Evolutionary conservation across 2,329 filamentous ascomycete species (phyloP), one percentile per base, ranked within the genome.

Genomic region (Bisporella sp.): DNA sequence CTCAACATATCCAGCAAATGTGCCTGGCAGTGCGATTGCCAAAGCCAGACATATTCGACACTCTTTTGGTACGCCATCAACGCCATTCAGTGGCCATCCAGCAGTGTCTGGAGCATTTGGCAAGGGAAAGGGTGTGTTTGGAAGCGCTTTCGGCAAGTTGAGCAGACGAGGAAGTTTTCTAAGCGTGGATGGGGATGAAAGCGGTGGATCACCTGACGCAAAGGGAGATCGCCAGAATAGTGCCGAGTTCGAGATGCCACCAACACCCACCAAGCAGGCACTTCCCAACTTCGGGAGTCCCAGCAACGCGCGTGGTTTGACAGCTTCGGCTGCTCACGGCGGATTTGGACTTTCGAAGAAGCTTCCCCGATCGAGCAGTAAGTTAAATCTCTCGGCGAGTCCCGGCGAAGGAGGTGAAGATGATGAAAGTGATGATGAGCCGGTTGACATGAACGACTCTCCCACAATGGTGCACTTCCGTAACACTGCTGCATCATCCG

Each of bases 191-290:
- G 85, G 83, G 28, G 89, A 91, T 47, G 64, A 66, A 4, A 46
- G 32, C 47, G 54, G 49, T 41, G 61, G 53, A 40, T 66, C 64
- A 42, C 63, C 64, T 40, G 88, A 95, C 46, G 71, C 77, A 51
- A 76, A 79, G 57, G 73, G 77, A 57, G 77, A 82, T 51, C 77
- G 74, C 57, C 80, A 84, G 59, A 68, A 71, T 5, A 74, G 76
- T 48, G 73, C 70, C 13, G 88, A 91, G 51, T 75, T 71, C 39
- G 90, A 96, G 46, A 74, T 92, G 51, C 91, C 92, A n/a, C 91
- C 92, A 1, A 99, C 93, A 1, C 93, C 93, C 1, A 97, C 93
- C 0, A 97, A 96, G 68, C 81, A 81, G 57, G 68, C 71, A 64
- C 52, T 70, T 70, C 49, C 71, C 67, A 44, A 52, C 21, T 57